Conservation (phyloP, 805 yeast species). For the Yamadazyma endophytica region DNA sequence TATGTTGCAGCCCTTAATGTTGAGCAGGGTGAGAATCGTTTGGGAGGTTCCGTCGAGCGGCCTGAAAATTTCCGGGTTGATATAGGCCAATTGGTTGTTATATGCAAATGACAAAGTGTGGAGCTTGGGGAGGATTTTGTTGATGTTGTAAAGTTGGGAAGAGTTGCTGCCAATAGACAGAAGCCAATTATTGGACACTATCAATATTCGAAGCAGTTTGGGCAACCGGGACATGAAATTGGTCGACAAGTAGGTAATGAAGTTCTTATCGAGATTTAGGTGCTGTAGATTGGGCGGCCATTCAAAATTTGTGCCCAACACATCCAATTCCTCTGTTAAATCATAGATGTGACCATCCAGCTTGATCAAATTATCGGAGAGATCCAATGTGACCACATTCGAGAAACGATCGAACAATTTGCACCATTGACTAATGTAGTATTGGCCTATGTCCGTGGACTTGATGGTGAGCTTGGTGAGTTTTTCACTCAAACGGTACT, state of each 20-base stretch:
- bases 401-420: constrained; percentile 21
- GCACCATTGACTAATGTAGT: constrained; percentile 29
- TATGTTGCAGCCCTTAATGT: constrained; percentile 13
- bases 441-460: constrained; percentile 32
- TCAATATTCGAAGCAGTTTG: constrained; percentile 18
- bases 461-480: constrained; percentile 19
- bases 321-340: constrained; percentile 9
- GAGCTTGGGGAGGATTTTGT: constrained; percentile 17
- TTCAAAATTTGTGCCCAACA: constrained; percentile 12
- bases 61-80: constrained; percentile 13
- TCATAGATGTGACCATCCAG: constrained; percentile 7
- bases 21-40: constrained; percentile 4
- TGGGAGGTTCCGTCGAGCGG: constrained; percentile 6
- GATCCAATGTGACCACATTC: constrained; percentile 16
- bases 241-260: constrained; percentile 15
- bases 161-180: constrained; percentile 6
- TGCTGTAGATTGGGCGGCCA: constrained; percentile 21
- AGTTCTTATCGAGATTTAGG: constrained; percentile 23
- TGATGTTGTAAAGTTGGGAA: constrained; percentile 5
- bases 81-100: constrained; percentile 11
- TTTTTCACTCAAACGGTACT: constrained; percentile 14
- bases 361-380: constrained; percentile 23
- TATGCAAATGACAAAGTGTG: constrained; percentile 11
- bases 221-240: constrained; percentile 23
- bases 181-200: constrained; percentile 17